Conservation (phyloP, 306 rosid species). For the Lathyrus sativus region DNA sequence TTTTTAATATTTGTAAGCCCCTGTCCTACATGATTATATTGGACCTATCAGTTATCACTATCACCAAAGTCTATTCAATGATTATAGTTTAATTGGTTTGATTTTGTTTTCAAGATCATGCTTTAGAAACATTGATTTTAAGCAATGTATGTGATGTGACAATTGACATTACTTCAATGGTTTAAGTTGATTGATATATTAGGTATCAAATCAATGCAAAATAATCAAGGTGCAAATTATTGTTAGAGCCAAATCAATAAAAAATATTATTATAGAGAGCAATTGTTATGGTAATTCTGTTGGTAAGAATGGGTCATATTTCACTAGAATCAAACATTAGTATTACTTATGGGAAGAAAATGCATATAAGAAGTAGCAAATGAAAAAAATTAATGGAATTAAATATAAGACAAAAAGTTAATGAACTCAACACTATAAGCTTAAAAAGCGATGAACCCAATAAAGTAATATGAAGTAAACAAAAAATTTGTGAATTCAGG, state of each 20-base stretch:
- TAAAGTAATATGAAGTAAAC: too few species aligned
- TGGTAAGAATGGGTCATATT: not conserved
- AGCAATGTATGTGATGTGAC: conserved; percentile 5
- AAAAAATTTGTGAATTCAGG: too few species aligned
- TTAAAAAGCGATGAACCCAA: not conserved
- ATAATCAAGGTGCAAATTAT: not conserved
- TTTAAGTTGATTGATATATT: not conserved
- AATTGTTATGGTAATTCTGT: too few species aligned
- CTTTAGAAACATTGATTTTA: not conserved
- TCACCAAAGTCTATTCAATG: not conserved
- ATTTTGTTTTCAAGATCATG: not conserved
- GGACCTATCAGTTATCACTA: not conserved
- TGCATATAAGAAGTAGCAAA: not conserved
- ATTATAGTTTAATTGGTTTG: not conserved
- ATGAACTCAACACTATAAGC: not conserved
- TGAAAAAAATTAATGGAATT: not conserved
- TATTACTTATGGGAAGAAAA: too few species aligned
- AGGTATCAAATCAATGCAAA: not conserved
- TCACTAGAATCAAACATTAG: too few species aligned
- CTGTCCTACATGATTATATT: not conserved
- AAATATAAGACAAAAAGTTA: not conserved
- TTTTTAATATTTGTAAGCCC: not conserved
- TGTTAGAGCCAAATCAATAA: not conserved
- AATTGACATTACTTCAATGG: not conserved
- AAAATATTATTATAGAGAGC: too few species aligned